Percentiles rank a stretch among this genome's conserved stretches.
These are phyloP conservation scores for Cryptomeria japonica DNA, from an alignment of 75 land plant species.

Conservation along the genomic window DNA sequence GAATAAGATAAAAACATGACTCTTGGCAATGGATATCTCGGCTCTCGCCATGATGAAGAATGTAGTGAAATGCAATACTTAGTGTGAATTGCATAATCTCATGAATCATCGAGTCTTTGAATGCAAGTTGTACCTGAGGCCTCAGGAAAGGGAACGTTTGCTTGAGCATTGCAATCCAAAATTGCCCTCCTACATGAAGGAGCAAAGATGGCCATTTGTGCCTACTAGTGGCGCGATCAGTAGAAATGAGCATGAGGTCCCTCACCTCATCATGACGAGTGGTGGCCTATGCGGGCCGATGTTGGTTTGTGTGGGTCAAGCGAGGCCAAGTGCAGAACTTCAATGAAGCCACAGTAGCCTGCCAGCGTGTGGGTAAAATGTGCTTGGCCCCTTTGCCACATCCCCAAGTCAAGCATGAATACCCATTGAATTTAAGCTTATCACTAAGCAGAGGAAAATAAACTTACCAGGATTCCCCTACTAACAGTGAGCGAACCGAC, in stretches of 20 bases:
- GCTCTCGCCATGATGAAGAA: constrained; percentile 37
- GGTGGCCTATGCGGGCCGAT: not conserved
- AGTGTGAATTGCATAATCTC: constrained; percentile 45
- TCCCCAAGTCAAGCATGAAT: too few species aligned
- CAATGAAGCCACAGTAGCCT: too few species aligned
- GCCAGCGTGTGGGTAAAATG: too few species aligned
- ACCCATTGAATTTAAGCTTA: too few species aligned
- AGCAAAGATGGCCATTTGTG: not conserved
- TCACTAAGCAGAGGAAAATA: too few species aligned
- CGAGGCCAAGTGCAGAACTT: too few species aligned
- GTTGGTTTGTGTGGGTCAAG: too few species aligned
- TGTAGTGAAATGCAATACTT: constrained; percentile 39
- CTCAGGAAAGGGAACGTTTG: not conserved
- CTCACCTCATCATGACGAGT: not conserved
- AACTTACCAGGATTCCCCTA: too few species aligned
- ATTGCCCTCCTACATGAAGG: too few species aligned
- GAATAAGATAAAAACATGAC: not conserved
- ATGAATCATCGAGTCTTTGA: constrained; percentile 45
- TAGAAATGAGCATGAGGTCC: not conserved
- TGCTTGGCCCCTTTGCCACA: not conserved
- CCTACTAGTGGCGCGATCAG: not conserved
- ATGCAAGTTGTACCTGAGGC: constrained; percentile 37
- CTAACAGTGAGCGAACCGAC: too few species aligned
- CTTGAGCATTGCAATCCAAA: not conserved
- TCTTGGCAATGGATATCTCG: constrained; percentile 18